These are phyloP conservation scores for Paecilomyces dactylethromorphus DNA, from an alignment of 2,329 filamentous ascomycete species.

Conservation along the genomic window DNA sequence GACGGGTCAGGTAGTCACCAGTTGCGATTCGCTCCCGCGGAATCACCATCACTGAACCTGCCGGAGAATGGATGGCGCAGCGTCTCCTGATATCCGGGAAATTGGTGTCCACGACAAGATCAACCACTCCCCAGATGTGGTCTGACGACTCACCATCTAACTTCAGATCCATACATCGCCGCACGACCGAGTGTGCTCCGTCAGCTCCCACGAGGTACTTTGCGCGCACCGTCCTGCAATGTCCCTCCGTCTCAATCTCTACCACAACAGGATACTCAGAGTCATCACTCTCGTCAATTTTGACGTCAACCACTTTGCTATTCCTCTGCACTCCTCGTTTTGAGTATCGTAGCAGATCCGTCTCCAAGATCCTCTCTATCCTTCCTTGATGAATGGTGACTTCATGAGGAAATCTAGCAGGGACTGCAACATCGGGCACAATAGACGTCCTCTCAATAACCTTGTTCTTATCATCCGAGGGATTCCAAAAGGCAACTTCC, in stretches of 20 bases:
- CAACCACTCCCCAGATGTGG: conserved; percentile 71
- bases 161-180: conserved; percentile 45
- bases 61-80: conserved; percentile 67
- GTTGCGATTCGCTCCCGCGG: conserved; percentile 57
- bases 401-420: conserved; percentile 64
- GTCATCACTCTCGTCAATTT: conserved; percentile 46
- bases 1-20: conserved; percentile 63
- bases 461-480: conserved; percentile 38
- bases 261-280: conserved; percentile 30
- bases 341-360: conserved; percentile 57
- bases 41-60: conserved; percentile 75
- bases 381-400: conserved; percentile 65
- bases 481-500: conserved; percentile 66
- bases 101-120: conserved; percentile 64
- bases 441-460: conserved; percentile 59
- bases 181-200: conserved; percentile 61
- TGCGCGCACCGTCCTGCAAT: conserved; percentile 44
- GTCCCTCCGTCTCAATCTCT: conserved; percentile 22
- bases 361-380: conserved; percentile 65
- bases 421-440: conserved; percentile 50
- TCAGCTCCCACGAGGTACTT: conserved; percentile 69
- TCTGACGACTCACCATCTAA: conserved; percentile 64
- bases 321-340: conserved; percentile 54
- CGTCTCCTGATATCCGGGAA: conserved; percentile 77
- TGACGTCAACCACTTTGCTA: conserved; percentile 59